A percentile compares a stretch with the other conserved stretches of the same genome.
Evolutionary conservation across 78 protist species (phyloP).

Genomic region (Guillardia theta): DNA sequence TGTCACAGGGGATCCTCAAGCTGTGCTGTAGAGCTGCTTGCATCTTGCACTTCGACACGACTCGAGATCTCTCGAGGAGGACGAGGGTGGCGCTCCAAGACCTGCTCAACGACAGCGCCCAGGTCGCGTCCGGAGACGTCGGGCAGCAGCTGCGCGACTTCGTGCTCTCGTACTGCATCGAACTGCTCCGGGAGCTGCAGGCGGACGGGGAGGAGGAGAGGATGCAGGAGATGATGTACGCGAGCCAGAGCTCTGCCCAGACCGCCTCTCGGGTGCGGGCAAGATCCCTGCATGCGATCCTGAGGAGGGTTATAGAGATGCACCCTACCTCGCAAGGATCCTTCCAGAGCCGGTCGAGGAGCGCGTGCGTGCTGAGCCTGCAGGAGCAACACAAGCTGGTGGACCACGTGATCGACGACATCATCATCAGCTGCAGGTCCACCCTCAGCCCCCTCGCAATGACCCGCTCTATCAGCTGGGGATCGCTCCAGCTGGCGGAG

Average conservation of each 20-base stretch:
- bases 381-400: background rate
- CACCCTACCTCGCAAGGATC: background rate
- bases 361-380: background rate
- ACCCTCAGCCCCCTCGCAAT: background rate
- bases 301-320: background rate
- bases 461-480: background rate
- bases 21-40: constrained; percentile 2
- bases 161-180: constrained; percentile 24
- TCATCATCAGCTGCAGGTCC: background rate
- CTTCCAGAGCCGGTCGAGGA: background rate
- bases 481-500: background rate
- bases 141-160: background rate
- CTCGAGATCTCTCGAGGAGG: background rate
- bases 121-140: background rate
- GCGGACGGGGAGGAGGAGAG: background rate
- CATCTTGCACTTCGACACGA: background rate
- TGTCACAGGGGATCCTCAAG: background rate
- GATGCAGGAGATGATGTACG: too few species aligned
- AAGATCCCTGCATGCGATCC: background rate
- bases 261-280: background rate
- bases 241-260: too few species aligned
- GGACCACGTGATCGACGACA: background rate
- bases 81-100: background rate
- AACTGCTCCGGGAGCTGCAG: background rate
- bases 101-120: background rate